Conservation (phyloP, 805 yeast genomes). For the Hanseniaspora lindneri region DNA sequence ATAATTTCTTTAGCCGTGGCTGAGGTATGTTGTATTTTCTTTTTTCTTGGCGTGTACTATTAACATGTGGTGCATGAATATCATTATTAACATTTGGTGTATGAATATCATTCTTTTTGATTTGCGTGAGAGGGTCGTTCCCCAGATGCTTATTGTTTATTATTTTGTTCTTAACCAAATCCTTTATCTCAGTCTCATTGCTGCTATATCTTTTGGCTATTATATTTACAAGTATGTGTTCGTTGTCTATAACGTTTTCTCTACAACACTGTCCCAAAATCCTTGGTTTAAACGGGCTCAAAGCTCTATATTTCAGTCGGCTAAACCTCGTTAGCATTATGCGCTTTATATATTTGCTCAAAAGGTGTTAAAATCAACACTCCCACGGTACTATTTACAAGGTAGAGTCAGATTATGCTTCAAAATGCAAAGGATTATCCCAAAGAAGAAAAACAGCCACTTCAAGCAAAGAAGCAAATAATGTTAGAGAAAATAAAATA, state of each 20-base stretch:
- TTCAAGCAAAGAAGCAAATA: too few relatives aligned
- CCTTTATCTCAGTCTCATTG: background rate
- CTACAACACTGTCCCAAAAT: background rate
- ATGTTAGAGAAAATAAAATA: too few relatives aligned
- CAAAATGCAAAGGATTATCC: background rate
- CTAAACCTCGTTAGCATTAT: background rate
- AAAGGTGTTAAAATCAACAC: background rate
- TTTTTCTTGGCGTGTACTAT: background rate
- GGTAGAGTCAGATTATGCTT: background rate
- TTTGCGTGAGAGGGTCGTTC: too few relatives aligned
- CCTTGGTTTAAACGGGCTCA: background rate
- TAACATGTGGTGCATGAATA: background rate
- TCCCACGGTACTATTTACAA: background rate
- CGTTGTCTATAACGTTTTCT: background rate
- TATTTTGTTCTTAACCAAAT: background rate
- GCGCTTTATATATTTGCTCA: too few relatives aligned
- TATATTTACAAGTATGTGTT: background rate
- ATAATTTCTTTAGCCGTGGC: background rate
- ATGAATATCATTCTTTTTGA: too few relatives aligned
- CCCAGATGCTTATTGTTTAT: too few relatives aligned
- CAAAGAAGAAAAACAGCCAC: too few relatives aligned
- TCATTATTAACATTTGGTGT: too few relatives aligned
- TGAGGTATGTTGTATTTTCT: background rate
- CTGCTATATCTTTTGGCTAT: background rate
- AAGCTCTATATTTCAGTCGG: background rate